Evolutionary conservation across 805 yeast genomes (phyloP), one percentile per base, ranked within the genome.

Genomic region (Barnettozyma botsteinii): DNA sequence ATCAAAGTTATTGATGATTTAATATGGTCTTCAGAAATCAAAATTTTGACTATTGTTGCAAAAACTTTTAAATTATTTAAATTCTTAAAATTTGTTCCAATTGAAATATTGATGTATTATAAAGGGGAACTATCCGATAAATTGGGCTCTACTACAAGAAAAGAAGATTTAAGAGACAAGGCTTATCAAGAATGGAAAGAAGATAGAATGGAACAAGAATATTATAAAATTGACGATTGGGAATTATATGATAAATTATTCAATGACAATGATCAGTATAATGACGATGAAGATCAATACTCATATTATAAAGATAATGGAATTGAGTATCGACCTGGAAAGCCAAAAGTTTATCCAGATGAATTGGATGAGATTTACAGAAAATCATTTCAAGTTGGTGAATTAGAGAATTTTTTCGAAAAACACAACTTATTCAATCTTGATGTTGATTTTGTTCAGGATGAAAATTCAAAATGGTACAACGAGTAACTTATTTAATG

Each of bases 11-110:
- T 52, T 4, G 39, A 47, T 8, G 48, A 43, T 35, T 37, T 49
- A 14, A 22, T 53, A 14, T 52, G 54, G 54, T 51, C 49, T 2
- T 17, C 42, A 9, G 55, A 53, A 25, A 41, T 52, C 13, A 20
- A 43, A 5, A 34, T 47, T 9, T 45, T 50, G 35, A 43, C 38
- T 17, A 39, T 47, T 17, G 24, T 43, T 18, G 37, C 47, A 9
- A 51, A 48, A 26, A 30, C 43, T 17, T 32, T 23, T n/a, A 29
- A 41, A 26, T 38, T 49, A 26, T 29, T 50, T 23, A 48, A 46
- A 33, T 9, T 35, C 13, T 27, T 45, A 37, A 45, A 45, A 22
- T 33, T 19, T n/a, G 33, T 47, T 4, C 52, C 56, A 13, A 11
- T 25, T 3, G 57, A 45, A 33, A 15, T 53, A 18, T 33, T 40